Base-by-base conservation (phyloP, 345 rosid species). In the Corymbia maculata region DNA sequence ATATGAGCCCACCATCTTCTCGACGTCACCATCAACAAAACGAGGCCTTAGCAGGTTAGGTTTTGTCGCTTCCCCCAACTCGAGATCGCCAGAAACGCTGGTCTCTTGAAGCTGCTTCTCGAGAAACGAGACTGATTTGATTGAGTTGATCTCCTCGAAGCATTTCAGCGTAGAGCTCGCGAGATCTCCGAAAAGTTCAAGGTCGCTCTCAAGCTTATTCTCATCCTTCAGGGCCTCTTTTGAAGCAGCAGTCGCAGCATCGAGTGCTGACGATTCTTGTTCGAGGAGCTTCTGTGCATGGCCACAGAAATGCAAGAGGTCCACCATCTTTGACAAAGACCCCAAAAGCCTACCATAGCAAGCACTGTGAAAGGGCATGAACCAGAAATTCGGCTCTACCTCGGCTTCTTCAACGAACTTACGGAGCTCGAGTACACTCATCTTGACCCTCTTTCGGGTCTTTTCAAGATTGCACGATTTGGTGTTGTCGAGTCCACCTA, bases 381-480 rank as follows among this genome's bases (percentile, higher is more conserved):
- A 95, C 98, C 99, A 95, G 90, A 97, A 96, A 75, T 92, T 94
- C 85, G 98, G 99, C 89, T 97, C 99, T 89, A 89, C 94, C 13
- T 94, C 93, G 55, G 99, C 99, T 91, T 97, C 99, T 88, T 89
- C 94, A 52, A 93, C 91, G 88, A 90, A 94, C 88, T 93, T 94
- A 52, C 93, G 90, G 68, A 97, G 91, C 88, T 91, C 92, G 59
- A 44, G 91, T 66, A 95, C 91, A 4, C 92, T 89, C 10, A 87
- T 86, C 91, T 91, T 93, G 85, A 96, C 87, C 86, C 87, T 94
- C 92, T 89, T 94, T 79, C 92, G 96, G 57, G 86, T 92, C 90
- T 93, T 90, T 61, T 92, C 59, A 90, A 92, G 90, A 85, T 51
- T 90, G 19, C 86, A 86, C 91, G 9, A 85, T 85, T 21, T 87